Conservation (phyloP, 495 filamentous ascomycete genomes). For the Tuber magnatum region DNA sequence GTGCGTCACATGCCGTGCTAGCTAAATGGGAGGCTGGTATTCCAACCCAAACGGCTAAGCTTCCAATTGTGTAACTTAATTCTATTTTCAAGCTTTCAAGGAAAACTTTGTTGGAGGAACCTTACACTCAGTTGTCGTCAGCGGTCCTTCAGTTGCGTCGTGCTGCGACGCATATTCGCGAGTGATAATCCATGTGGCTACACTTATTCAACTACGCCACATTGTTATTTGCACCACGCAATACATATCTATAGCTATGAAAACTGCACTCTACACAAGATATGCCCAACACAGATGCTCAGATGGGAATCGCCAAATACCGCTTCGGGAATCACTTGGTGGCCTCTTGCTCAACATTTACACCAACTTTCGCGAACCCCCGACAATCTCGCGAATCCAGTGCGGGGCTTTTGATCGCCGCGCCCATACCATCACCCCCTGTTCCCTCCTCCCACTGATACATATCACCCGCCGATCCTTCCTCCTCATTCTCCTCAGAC, state of each 20-base stretch:
- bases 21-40: neutral
- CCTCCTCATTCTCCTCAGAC: slow-evolving; percentile 21
- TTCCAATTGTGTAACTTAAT: neutral
- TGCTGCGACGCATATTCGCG: neutral
- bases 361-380: neutral
- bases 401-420: neutral
- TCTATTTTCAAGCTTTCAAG: neutral
- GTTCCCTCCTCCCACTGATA: neutral
- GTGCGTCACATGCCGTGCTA: no score
- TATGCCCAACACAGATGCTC: neutral
- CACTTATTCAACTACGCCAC: neutral
- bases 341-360: neutral
- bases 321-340: neutral
- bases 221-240: neutral
- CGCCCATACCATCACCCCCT: neutral
- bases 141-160: neutral
- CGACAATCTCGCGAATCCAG: neutral
- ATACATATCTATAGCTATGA: neutral
- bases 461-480: neutral
- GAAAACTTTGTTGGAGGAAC: neutral
- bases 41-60: neutral
- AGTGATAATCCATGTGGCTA: neutral
- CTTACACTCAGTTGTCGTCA: neutral
- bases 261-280: neutral
- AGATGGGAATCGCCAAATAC: neutral